Evolutionary conservation across 805 yeast species (phyloP).

Genomic region (Suhomyces pyralidae): DNA sequence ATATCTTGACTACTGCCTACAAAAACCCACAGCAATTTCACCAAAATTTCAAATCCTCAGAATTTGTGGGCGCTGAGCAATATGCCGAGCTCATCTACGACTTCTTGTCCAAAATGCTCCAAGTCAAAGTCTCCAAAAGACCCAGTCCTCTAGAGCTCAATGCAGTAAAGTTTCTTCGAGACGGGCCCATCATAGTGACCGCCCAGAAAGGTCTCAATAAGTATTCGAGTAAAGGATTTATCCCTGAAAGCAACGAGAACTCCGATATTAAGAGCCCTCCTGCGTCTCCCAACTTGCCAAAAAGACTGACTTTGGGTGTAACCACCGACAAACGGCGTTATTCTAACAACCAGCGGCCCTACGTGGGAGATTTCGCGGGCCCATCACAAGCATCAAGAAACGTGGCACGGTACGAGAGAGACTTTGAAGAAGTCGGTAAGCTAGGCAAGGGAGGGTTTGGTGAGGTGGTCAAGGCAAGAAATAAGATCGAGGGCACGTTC

Average conservation of each 20-base stretch:
- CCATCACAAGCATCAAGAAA: slow-evolving; percentile 4
- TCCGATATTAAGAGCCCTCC: not conserved
- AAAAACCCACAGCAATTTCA: slow-evolving; percentile 43
- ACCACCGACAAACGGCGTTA: slow-evolving; percentile 13
- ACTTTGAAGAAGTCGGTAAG: slow-evolving; percentile 90
- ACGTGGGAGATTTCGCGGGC: slow-evolving; percentile 4
- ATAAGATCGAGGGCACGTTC: slow-evolving; percentile 87
- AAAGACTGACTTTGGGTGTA: not conserved
- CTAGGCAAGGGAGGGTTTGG: slow-evolving; percentile 97
- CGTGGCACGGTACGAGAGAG: slow-evolving; percentile 79
- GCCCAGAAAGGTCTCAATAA: not conserved
- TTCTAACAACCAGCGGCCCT: slow-evolving; percentile 19
- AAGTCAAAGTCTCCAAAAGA: slow-evolving; percentile 62
- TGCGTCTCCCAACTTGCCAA: not conserved
- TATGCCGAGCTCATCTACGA: slow-evolving; percentile 64
- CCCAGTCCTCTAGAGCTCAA: slow-evolving; percentile 81
- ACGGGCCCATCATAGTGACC: slow-evolving; percentile 48
- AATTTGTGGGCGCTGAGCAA: slow-evolving; percentile 59
- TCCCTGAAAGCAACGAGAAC: not conserved
- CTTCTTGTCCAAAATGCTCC: slow-evolving; percentile 65
- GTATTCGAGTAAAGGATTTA: not conserved
- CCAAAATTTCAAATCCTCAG: slow-evolving; percentile 19
- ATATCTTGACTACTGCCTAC: slow-evolving; percentile 60
- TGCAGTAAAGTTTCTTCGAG: slow-evolving; percentile 78
- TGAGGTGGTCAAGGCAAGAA: slow-evolving; percentile 95